Conservation (phyloP, 441 rosid genomes). For the Euphorbia celastroides region DNA sequence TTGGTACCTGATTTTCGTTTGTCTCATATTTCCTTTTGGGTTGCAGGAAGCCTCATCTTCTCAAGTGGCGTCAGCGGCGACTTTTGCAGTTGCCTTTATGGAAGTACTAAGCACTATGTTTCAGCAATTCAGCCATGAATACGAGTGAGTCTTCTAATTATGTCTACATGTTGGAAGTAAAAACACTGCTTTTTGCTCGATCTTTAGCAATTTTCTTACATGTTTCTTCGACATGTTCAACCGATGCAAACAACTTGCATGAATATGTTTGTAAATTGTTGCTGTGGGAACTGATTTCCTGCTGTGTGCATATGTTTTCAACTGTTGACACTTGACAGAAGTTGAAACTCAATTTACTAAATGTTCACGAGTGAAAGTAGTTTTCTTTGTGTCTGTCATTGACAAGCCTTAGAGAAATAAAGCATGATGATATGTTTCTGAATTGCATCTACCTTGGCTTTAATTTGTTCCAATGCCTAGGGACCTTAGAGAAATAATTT, state of each 20-base stretch:
- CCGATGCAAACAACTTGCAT: background rate
- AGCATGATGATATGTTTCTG: background rate
- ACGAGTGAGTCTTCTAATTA: constrained; percentile 56
- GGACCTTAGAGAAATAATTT: background rate
- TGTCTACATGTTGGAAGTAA: constrained; percentile 10
- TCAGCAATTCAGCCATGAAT: constrained; percentile 73
- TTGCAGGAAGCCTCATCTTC: constrained; percentile 88
- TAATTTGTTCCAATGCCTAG: background rate
- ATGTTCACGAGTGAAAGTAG: background rate
- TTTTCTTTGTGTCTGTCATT: no score
- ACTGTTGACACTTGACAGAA: background rate
- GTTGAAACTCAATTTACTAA: background rate
- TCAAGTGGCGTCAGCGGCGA: constrained; percentile 92
- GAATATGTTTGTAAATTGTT: background rate
- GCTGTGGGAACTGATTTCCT: background rate
- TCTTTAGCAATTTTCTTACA: background rate
- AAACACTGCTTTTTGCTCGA: constrained; percentile 3
- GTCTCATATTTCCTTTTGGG: constrained; percentile 5
- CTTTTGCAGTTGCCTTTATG: constrained; percentile 94
- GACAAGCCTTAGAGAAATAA: background rate
- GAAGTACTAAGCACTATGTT: constrained; percentile 83
- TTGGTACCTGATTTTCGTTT: background rate
- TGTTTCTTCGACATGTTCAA: background rate
- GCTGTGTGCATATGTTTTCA: background rate
- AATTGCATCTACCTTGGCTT: background rate